Evolutionary conservation across 345 rosid species (phyloP).

Genomic region (Lenwebbia sp.): DNA sequence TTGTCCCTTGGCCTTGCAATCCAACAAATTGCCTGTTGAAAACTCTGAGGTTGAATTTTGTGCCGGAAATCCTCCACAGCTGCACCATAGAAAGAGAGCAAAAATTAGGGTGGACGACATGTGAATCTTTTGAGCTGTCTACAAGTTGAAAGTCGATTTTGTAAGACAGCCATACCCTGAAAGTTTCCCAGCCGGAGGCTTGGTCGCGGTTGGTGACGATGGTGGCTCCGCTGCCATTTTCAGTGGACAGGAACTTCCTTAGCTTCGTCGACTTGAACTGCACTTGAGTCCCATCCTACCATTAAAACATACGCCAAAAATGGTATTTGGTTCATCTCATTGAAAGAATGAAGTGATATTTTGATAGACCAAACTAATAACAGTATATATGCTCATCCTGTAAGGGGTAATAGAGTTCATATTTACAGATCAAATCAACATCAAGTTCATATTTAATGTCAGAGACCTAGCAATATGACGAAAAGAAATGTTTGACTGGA

Average conservation of each 20-base stretch:
- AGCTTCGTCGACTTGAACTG: conserved; percentile 17
- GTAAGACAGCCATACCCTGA: conserved; percentile 9
- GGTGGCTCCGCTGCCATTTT: conserved; percentile 12
- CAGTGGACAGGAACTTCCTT: conserved; percentile 8
- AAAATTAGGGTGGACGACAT: neutral
- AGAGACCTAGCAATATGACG: neutral
- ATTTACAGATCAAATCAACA: neutral
- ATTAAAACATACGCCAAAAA: neutral
- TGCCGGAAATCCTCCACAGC: neutral
- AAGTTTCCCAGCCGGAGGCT: conserved; percentile 22
- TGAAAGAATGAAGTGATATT: neutral
- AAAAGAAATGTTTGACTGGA: neutral
- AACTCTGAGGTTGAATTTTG: neutral
- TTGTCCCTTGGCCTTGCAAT: neutral
- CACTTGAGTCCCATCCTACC: conserved; percentile 28
- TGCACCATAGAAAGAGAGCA: neutral
- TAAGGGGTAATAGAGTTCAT: too few species aligned
- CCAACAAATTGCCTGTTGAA: neutral
- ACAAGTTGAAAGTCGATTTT: neutral
- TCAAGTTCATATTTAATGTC: neutral
- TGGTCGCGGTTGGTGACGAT: neutral
- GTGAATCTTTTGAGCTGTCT: neutral
- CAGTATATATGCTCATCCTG: neutral
- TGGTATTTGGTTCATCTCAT: neutral
- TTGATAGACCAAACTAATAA: neutral